phyloP scores from a whole-genome alignment of 1,284 basidiomycete genomes.

The Ceraceosorus guamensis region DNA sequence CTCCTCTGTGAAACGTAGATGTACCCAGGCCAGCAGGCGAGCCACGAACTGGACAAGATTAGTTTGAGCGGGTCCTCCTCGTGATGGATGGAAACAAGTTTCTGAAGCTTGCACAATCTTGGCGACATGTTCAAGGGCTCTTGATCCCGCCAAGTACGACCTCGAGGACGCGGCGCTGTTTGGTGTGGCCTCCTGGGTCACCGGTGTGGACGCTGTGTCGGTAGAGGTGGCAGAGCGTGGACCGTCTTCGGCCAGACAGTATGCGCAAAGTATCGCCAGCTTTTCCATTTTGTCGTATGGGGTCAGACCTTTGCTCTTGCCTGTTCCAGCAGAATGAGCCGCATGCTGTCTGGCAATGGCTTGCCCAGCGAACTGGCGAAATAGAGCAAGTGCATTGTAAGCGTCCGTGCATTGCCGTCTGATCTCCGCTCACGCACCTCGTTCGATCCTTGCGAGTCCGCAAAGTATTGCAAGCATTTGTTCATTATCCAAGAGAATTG shows the following conservation, averaged over 20 bases:
- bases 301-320: conserved; percentile 69
- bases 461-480: conserved; percentile 79
- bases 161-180: conserved; percentile 37
- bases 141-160: conserved; percentile 72
- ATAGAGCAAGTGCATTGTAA: conserved; percentile 35
- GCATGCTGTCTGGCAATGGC: conserved; percentile 52
- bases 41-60: conserved; percentile 74
- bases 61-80: conserved; percentile 50
- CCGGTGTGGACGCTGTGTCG: conserved; percentile 14
- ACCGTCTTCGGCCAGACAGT: conserved; percentile 82
- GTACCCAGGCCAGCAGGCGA: conserved; percentile 73
- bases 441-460: conserved; percentile 55
- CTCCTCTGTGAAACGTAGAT: conserved; percentile 58
- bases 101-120: conserved; percentile 86
- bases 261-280: conserved; percentile 79
- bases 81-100: conserved; percentile 74
- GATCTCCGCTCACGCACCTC: too few species aligned
- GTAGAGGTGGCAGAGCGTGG: conserved; percentile 45
- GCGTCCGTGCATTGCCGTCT: too few species aligned
- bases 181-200: conserved; percentile 16
- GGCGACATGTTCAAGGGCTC: conserved; percentile 79
- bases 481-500: conserved; percentile 81
- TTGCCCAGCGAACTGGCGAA: conserved; percentile 29
- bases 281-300: conserved; percentile 66
- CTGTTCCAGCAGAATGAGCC: conserved; percentile 59